Evolutionary conservation across 805 yeast species (phyloP).

Genomic region (Hanseniaspora thailandica): DNA sequence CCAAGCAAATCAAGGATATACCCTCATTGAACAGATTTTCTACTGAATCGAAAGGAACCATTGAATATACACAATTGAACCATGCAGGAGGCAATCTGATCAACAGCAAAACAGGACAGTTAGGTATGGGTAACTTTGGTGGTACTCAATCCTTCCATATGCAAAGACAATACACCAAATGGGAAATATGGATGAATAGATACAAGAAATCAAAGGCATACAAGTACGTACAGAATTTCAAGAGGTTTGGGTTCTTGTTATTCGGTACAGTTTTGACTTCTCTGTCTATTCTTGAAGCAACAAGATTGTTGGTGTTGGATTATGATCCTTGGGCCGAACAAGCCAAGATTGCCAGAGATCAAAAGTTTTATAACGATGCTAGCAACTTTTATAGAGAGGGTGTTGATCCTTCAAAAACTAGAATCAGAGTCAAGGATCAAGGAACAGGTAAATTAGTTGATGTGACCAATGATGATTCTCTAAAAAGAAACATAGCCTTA

Average conservation of each 20-base stretch:
- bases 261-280: conserved; percentile 41
- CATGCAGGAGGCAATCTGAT: neutral
- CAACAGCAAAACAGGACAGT: conserved; percentile 7
- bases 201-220: neutral
- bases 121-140: conserved; percentile 18
- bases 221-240: neutral
- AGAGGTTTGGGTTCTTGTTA: conserved; percentile 22
- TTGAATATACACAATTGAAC: conserved; percentile 15
- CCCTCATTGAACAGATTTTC: conserved; percentile 29
- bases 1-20: conserved; percentile 26
- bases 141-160: conserved; percentile 21
- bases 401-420: conserved; percentile 28
- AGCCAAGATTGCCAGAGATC: conserved; percentile 42
- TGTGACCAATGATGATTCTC: conserved; percentile 25
- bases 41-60: conserved; percentile 21
- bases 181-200: neutral
- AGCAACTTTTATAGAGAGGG: conserved; percentile 28
- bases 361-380: conserved; percentile 29
- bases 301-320: conserved; percentile 35
- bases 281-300: conserved; percentile 45
- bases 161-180: conserved; percentile 1
- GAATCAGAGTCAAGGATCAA: conserved; percentile 25
- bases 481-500: conserved; percentile 30
- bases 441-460: conserved; percentile 21
- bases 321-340: conserved; percentile 68